Evolutionary conservation across 495 filamentous ascomycete genomes (phyloP), one percentile per base, ranked within the genome.

Genomic region (Penicillium daleae): DNA sequence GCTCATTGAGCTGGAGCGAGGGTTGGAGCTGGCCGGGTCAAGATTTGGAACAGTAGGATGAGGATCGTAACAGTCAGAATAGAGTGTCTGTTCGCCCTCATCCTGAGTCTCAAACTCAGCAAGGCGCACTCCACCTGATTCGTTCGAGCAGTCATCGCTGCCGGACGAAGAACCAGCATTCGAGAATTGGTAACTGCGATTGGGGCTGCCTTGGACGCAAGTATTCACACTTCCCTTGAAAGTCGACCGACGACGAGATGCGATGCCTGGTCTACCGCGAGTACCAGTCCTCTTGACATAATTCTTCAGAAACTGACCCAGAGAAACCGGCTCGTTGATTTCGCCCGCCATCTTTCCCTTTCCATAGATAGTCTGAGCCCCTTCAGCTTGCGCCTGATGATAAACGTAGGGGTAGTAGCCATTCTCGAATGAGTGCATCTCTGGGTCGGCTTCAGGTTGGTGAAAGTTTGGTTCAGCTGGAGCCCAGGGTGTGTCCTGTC

Each of bases 301-400:
- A 10, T 15, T 32, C 4, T 5, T 29, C 27, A 9, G 10, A 21
- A 9, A 10, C 19, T 32, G 50, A 3, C 2, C n/a, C 15, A 53
- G 8, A 1, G 13, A 15, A 22, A 2, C 46, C 12, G 24, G 6
- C 5, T 29, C 7, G 22, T 27, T 8, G 27, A 13, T 17, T 27
- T 46, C 32, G 17, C 4, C 19, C 29, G 10, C 66, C 32, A 51
- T 50, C 64, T 57, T 67, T 50, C 42, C 48, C 53, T 4, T 37
- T 39, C 51, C 12, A 48, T 19, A 35, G 21, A 44, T 27, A 62
- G 57, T 42, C 59, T 61, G 56, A 24, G 53, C 64, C 33, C 64
- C 60, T 29, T 63, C 22, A n/a, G 54, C n/a, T n/a, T n/a, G n/a
- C n/a, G 26, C 56, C 64, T 62, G 13, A 15, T 8, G n/a, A 40